Percentiles rank a stretch among this genome's conserved stretches.
These are phyloP conservation scores for Saururus chinensis DNA, from an alignment of 164 flowering plant genomes.

Conservation along the genomic window DNA sequence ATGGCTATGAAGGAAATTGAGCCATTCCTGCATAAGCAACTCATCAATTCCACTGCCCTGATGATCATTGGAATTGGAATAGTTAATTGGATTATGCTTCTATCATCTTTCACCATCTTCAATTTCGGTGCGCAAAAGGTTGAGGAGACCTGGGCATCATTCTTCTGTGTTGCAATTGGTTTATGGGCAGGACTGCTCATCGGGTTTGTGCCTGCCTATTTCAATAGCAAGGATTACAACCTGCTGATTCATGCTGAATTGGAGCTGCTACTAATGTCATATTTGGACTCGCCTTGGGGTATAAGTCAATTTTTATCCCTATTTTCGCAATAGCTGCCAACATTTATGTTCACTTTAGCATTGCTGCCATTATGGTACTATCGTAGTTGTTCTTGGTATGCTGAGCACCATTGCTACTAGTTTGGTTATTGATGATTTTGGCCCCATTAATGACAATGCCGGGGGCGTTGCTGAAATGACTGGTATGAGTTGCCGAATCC, in stretches of 20 bases:
- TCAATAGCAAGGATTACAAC: constrained; percentile 51
- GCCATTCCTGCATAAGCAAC: constrained; percentile 40
- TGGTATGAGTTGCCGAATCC: constrained; percentile 73
- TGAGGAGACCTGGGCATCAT: constrained; percentile 72
- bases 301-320: constrained; percentile 47
- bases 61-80: constrained; percentile 44
- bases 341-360: constrained; percentile 40
- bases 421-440: too few species aligned
- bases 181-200: too few species aligned
- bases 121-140: constrained; percentile 43
- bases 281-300: too few species aligned
- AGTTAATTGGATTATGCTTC: constrained; percentile 36
- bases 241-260: constrained; percentile 53
- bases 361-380: constrained; percentile 54
- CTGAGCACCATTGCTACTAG: too few species aligned
- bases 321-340: constrained; percentile 42
- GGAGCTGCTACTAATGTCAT: constrained; percentile 66
- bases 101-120: too few species aligned
- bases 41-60: constrained; percentile 39
- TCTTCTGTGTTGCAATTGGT: constrained; percentile 61
- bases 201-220: constrained; percentile 47
- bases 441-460: too few species aligned
- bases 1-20: constrained; percentile 41
- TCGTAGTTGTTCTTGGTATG: constrained; percentile 53
- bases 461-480: too few species aligned